A percentile compares a stretch with the other conserved stretches of the same genome.
Evolutionary conservation across 2,329 filamentous ascomycete genomes (phyloP).

Genomic region (Trichophyton schoenleinii): DNA sequence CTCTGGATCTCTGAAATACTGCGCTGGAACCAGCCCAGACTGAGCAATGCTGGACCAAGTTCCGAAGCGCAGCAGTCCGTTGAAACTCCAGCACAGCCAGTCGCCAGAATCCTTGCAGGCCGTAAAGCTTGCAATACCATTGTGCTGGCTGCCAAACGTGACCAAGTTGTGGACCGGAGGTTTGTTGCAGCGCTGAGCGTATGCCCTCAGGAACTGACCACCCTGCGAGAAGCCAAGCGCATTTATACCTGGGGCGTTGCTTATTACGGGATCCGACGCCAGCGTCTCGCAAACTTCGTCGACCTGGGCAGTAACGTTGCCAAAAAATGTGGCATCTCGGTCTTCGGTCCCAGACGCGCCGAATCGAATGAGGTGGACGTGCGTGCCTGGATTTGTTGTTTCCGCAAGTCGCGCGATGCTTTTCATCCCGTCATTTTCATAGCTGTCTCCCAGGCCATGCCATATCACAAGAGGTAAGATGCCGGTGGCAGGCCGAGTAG

Average conservation of each 20-base stretch:
- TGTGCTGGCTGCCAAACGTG: constrained; percentile 85
- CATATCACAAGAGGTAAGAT: constrained; percentile 85
- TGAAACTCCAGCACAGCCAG: constrained; percentile 68
- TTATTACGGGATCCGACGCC: constrained; percentile 62
- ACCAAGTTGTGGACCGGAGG: constrained; percentile 66
- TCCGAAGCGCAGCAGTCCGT: constrained; percentile 63
- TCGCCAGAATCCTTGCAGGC: constrained; percentile 54
- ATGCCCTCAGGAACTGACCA: constrained; percentile 86
- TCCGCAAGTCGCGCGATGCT: constrained; percentile 59
- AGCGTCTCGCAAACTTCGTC: constrained; percentile 65
- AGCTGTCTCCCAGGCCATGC: constrained; percentile 66
- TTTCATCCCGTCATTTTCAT: constrained; percentile 60
- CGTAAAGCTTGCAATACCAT: constrained; percentile 76
- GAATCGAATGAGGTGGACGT: constrained; percentile 67
- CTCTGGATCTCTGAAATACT: constrained; percentile 72
- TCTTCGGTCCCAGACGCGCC: constrained; percentile 55
- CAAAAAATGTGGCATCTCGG: constrained; percentile 75
- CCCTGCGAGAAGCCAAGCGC: constrained; percentile 92
- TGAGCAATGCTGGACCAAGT: constrained; percentile 74
- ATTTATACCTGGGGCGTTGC: constrained; percentile 70
- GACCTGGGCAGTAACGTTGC: constrained; percentile 73
- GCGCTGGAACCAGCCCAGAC: constrained; percentile 69
- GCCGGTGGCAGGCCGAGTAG: neutral
- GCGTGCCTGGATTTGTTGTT: constrained; percentile 64
- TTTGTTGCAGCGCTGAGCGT: constrained; percentile 72